Base-by-base conservation (phyloP, 106 monocot genomes). In the Allium sativum region DNA sequence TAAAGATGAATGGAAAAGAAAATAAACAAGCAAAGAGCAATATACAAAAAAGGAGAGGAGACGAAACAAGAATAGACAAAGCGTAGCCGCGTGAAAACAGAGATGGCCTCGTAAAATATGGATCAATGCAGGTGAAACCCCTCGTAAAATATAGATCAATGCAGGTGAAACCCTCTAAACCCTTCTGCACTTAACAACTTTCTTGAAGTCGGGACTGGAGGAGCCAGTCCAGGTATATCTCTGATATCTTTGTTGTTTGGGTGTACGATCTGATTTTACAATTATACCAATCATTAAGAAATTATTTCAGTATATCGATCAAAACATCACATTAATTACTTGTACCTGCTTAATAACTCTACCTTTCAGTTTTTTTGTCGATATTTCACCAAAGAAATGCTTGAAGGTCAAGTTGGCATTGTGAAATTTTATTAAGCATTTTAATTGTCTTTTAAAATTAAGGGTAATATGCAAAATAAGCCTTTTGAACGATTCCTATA, bases 171-270 rank as follows among this genome's bases (percentile, higher is more conserved):
- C n/a, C 73, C 47, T 22, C 52, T 42, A 21, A 71, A 58, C 67
- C 41, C 40, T 42, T 90, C 55, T 8, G 59, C 45, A 8, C 75
- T 69, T 52, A 89, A 58, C 68, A 89, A 72, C 63, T 68, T 85
- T 63, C 89, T 82, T 3, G 87, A 64, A 4, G 78, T 68, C 53
- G 64, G 76, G 42, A 78, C 89, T 41, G 93, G 93, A 22, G 93
- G 93, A 52, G 93, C 89, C 65, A 94, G 66, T 15, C 93, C 93
- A 15, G 89, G 93, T 48, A 94, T 79, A 42, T 94, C 89, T 59
- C 65, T 68, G 17, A 86, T 81, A 73, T 70, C 71, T 80, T 94
- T 86, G 81, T 86, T 89, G 66, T 79, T 63, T 53, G 89, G 89
- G 61, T 86, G 80, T 0, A 94, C 93, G 70, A 94, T 86, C 93